Evolutionary conservation across 1,284 basidiomycete species (phyloP), one percentile per base, ranked within the genome.

Genomic region (Phlebopus sp.): DNA sequence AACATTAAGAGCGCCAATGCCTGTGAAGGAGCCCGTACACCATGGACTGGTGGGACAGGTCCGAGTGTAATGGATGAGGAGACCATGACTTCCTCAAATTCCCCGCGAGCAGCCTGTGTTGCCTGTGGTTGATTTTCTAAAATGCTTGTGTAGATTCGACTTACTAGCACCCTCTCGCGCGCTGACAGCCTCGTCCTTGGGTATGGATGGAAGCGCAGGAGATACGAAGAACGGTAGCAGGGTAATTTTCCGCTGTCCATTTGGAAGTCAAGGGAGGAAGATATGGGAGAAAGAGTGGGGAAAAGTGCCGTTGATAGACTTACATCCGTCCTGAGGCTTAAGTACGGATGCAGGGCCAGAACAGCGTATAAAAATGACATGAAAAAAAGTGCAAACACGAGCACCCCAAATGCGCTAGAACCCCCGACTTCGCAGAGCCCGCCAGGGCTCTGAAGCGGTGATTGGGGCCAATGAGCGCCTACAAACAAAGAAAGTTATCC

Each of bases 171-270:
- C 51, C 51, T 63, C 58, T 63, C 61, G 52, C 53, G 62, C 38
- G 39, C 21, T 50, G 56, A 57, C 5, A 29, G 37, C 27, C 59
- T 63, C 15, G 37, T 34, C 37, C 65, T 63, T 32, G 60, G 60
- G 47, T 63, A 63, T 31, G 60, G 61, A 46, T 63, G 61, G 27
- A 49, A 66, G 15, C 61, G 45, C 21, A 62, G 40, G 3, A 68
- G 39, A 31, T 68, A 59, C 0, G 63, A 66, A 1, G 63, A 63
- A n/a, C 64, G 64, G 39, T 67, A 63, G 23, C 56, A 46, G 2
- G 62, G 65, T 0, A 63, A 50, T 0, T 50, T 38, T 0, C 38
- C 42, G 1, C 36, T 27, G 21, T 66, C 65, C 57, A 63, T 67
- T 27, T 15, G 19, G 30, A 29, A 15, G 37, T 37, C 7, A 11